Percentiles rank a stretch among this genome's conserved stretches.
Evolutionary conservation across 805 yeast species (phyloP).

Genomic region (Priceomyces haplophilus): DNA sequence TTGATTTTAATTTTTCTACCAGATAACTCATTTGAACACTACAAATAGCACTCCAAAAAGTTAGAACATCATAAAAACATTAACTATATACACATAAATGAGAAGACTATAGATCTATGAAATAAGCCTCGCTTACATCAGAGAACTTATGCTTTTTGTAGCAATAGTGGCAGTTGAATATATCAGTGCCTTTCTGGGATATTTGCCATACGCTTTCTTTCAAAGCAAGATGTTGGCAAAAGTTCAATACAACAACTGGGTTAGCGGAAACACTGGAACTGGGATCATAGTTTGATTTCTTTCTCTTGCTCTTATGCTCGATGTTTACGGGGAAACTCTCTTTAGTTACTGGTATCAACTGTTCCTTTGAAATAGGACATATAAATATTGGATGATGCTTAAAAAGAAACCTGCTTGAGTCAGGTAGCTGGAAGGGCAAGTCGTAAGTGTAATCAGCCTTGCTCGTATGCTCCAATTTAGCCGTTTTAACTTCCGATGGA

Average conservation of each 20-base stretch:
- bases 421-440: conserved; percentile 42
- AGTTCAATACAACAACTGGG: conserved; percentile 41
- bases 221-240: conserved; percentile 41
- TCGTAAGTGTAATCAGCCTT: conserved; percentile 28
- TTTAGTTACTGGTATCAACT: conserved; percentile 32
- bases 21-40: too few species aligned
- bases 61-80: not conserved
- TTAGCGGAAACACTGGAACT: conserved; percentile 15
- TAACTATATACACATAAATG: not conserved
- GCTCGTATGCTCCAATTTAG: not conserved
- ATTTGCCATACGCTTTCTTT: conserved; percentile 42
- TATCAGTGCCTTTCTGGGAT: conserved; percentile 36
- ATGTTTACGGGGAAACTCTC: conserved; percentile 8
- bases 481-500: not conserved
- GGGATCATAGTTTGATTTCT: conserved; percentile 6
- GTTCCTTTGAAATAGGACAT: conserved; percentile 46
- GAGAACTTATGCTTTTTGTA: conserved; percentile 40
- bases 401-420: conserved; percentile 37
- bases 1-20: too few species aligned
- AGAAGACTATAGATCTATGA: conserved; percentile 28
- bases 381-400: conserved; percentile 43
- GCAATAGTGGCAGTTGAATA: conserved; percentile 45
- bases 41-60: too few species aligned
- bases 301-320: conserved; percentile 17
- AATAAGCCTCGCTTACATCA: conserved; percentile 40